Conservation (phyloP, 148 eudicot species). For the Limonium bicolor region DNA sequence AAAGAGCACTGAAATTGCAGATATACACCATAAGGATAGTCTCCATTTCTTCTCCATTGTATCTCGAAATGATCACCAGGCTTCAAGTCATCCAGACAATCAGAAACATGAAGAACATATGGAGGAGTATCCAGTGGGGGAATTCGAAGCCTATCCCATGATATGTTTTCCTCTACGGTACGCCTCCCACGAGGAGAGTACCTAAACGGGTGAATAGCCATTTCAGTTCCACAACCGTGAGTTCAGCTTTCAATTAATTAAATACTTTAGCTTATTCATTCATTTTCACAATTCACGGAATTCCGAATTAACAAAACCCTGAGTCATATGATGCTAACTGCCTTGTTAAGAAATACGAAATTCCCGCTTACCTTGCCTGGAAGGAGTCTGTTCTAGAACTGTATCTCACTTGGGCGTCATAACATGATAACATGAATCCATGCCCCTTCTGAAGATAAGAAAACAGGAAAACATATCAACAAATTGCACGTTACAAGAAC, state of each 20-base stretch:
- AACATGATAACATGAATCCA: constrained; percentile 88
- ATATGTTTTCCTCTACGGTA: constrained; percentile 49
- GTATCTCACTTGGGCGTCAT: constrained; percentile 79
- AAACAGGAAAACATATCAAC: not conserved
- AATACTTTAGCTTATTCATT: no score
- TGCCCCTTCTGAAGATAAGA: constrained; percentile 63
- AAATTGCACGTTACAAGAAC: not conserved
- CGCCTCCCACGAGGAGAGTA: constrained; percentile 54
- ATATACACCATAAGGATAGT: constrained; percentile 55
- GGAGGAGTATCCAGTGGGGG: constrained; percentile 58
- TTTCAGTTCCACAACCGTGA: no score
- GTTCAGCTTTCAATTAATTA: no score
- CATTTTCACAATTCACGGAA: not conserved
- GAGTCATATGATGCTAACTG: no score
- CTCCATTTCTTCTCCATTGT: constrained; percentile 81
- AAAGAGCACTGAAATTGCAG: not conserved
- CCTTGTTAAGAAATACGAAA: not conserved
- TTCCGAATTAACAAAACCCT: not conserved
- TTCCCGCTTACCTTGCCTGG: constrained; percentile 50
- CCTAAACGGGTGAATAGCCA: constrained; percentile 19
- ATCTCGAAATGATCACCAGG: constrained; percentile 86
- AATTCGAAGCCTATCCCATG: constrained; percentile 72
- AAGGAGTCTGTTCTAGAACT: constrained; percentile 46
- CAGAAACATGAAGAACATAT: constrained; percentile 45
- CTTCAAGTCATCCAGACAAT: constrained; percentile 52